A percentile compares a stretch with the other conserved stretches of the same genome.
Evolutionary conservation across 345 rosid genomes (phyloP).

Genomic region (Syzygium jambos): DNA sequence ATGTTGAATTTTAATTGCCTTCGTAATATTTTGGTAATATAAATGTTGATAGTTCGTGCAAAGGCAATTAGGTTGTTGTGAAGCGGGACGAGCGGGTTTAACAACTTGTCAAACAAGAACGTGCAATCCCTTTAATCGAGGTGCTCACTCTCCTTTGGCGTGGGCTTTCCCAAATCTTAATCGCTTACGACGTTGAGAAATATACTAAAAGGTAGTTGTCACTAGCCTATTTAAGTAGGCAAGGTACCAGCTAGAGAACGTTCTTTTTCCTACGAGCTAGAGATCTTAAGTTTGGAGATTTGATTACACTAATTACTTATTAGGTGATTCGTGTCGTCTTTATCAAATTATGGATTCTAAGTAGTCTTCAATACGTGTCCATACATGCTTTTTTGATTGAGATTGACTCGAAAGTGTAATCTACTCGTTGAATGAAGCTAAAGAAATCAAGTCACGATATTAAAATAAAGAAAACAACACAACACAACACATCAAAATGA

Average conservation of each 20-base stretch:
- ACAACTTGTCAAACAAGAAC: neutral
- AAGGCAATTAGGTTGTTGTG: neutral
- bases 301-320: too few species aligned
- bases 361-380: rapidly evolving
- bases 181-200: neutral
- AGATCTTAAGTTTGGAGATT: neutral
- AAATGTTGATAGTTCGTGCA: neutral
- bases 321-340: too few species aligned
- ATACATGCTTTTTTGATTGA: neutral
- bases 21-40: neutral
- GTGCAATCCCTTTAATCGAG: too few species aligned
- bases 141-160: neutral
- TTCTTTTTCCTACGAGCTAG: too few species aligned
- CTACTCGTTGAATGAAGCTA: neutral
- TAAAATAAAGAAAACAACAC: too few species aligned
- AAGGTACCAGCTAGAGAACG: neutral
- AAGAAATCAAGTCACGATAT: too few species aligned
- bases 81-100: neutral
- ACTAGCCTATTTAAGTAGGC: rapidly evolving
- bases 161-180: neutral
- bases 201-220: too few species aligned
- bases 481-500: too few species aligned
- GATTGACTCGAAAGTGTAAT: neutral
- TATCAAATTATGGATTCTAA: too few species aligned
- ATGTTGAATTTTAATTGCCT: neutral